These are phyloP conservation scores for Gnaphalium uliginosum DNA, from an alignment of 129 eudicot species.

Conservation along the genomic window DNA sequence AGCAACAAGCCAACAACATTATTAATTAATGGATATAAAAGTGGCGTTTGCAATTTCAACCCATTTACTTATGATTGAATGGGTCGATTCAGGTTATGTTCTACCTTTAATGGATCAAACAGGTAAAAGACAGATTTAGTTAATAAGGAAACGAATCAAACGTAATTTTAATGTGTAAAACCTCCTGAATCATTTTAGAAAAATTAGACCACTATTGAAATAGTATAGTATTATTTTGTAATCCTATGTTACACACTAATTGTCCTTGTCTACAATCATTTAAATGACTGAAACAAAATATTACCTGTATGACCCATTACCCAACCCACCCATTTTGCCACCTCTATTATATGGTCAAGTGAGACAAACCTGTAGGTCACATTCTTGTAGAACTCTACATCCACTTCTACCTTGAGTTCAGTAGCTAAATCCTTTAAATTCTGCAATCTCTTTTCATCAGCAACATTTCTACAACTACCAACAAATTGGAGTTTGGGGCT, in stretches of 20 bases:
- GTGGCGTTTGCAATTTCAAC: background rate
- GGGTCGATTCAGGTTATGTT: background rate
- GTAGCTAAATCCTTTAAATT: conserved; percentile 70
- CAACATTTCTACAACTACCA: conserved; percentile 94
- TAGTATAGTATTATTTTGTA: background rate
- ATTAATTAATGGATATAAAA: background rate
- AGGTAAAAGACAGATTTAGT: background rate
- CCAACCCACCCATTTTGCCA: background rate
- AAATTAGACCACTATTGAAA: background rate
- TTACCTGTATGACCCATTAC: background rate
- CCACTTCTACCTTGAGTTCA: conserved; percentile 57
- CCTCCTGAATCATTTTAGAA: background rate
- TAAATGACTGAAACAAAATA: background rate
- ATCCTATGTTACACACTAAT: background rate
- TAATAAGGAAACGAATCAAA: background rate
- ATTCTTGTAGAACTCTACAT: conserved; percentile 89
- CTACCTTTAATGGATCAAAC: background rate
- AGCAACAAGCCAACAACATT: too few species aligned
- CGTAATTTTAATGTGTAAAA: background rate
- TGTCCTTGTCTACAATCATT: too few species aligned
- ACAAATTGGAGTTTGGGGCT: conserved; percentile 88
- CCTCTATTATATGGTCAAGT: conserved; percentile 9
- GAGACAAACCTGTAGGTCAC: conserved; percentile 71
- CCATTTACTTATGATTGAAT: background rate
- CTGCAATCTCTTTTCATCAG: conserved; percentile 87